These are phyloP conservation scores for Hordeum vulgare DNA, from an alignment of 176 grass and related monocot genomes.

Conservation along the genomic window MorexV3_pseudomolecules_assembly NC_058524.1:190788356-190788855, in stretches of 20 bases:
- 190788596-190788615: not conserved
- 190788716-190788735: constrained; percentile 42
- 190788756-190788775: constrained; percentile 81
- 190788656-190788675: not conserved
- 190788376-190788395: too few species aligned
- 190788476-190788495: too few species aligned
- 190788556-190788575: not conserved
- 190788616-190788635: not conserved
- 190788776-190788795: constrained; percentile 72
- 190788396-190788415: too few species aligned
- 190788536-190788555: not conserved
- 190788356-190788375: too few species aligned
- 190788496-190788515: not conserved
- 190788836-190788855: not conserved
- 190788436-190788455: too few species aligned
- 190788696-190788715: constrained; percentile 6
- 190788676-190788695: constrained; percentile 6
- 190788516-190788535: not conserved
- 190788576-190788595: not conserved
- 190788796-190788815: constrained; percentile 15
- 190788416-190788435: too few species aligned
- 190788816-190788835: not conserved
- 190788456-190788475: too few species aligned
- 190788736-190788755: constrained; percentile 89
- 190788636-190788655: constrained; percentile 22